Base-by-base conservation (phyloP, 2,329 filamentous ascomycete species). In the Hansfordia pulvinata region DNA sequence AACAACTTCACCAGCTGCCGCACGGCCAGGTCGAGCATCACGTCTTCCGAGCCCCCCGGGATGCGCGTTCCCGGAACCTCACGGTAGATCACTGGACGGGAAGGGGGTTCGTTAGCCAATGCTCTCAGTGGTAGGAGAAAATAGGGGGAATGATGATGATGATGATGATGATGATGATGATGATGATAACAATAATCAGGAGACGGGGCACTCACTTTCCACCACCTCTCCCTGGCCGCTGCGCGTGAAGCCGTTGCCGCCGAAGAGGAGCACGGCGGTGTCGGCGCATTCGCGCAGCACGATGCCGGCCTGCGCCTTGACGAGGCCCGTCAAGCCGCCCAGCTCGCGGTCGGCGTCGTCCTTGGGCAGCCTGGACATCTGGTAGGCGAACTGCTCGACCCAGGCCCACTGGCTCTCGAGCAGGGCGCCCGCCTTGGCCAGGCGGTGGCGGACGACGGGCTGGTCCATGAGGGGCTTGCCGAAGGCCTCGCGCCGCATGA, bases 1-100 rank as follows among this genome's bases (percentile, higher is more conserved):
- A 72, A 82, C 25, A 78, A 67, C 57, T 82, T 81, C 19, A 79
- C 72, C 31, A 82, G 49, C 46, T 83, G 77, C 10, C 77, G 54
- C 3, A 83, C 63, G 2, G 72, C 70, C 20, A 83, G 52, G 49
- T 83, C 77, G 8, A 81, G 53, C 53, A 83, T 60, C 2, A 84
- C 76, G 44, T 84, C 78, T 44, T 84, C 78, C 5, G 67, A 74
- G 2, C 78, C 77, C 26, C 77, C 77, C 0, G 74, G 73, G 23
- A 79, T 73, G 20, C 68, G 53, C 2, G 64, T 58, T 2, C 66
- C 70, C 2, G 70, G 69, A 1, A 77, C 71, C 40, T 80, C 48
- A 12, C 50, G 40, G 37, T 68, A 70, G 21, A 77, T 70, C 35
- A 62, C 68, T 72, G 34, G 4, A 21, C 8, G n/a, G n/a, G n/a